Evolutionary conservation across 345 rosid species (phyloP), one percentile per base, ranked within the genome.

Genomic region (Eucalyptus sideroxylon): DNA sequence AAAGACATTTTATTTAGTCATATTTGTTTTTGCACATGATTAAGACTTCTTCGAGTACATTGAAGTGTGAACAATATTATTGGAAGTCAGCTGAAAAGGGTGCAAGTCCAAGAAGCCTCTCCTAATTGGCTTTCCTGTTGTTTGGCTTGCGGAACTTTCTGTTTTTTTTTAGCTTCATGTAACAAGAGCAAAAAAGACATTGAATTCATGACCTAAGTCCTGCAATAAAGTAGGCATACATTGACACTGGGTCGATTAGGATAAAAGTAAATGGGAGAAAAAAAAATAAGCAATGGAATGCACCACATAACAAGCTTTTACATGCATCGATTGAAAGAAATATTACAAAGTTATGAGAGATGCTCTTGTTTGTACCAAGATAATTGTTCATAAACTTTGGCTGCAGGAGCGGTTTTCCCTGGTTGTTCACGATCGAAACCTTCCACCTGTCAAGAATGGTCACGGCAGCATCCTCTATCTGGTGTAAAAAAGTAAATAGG

Each of bases 361-460:
- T 30, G 87, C 88, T 40, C 50, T 86, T 81, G 77, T 88, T 87
- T 47, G 88, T 89, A 96, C 99, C 99, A 88, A 96, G 95, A 95
- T 97, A 97, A 88, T 96, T 97, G 94, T 96, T 96, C 96, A 97
- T 95, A 93, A 94, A 97, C 91, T 97, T 95, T 56, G 96, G 95
- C 17, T 93, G 88, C 86, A 90, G 95, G 80, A 95, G 93, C 90
- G 92, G 98, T 91, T 94, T 96, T 88, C 95, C 96, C 89, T 93
- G 96, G 81, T 94, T 92, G 90, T 94, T 96, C 85, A 92, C 26
- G 82, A 97, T 93, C 13, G 93, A 90, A 72, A 97, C 96, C 93
- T 96, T 96, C 98, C 98, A 97, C 51, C 98, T 94, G 90, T 97
- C 99, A 90, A 97, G 98, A 91, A 97, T 96, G 67, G 98, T 96